Conservation (phyloP, 225 moss, liverwort and hornwort genomes). For the Antitrichia curtipendula region DNA sequence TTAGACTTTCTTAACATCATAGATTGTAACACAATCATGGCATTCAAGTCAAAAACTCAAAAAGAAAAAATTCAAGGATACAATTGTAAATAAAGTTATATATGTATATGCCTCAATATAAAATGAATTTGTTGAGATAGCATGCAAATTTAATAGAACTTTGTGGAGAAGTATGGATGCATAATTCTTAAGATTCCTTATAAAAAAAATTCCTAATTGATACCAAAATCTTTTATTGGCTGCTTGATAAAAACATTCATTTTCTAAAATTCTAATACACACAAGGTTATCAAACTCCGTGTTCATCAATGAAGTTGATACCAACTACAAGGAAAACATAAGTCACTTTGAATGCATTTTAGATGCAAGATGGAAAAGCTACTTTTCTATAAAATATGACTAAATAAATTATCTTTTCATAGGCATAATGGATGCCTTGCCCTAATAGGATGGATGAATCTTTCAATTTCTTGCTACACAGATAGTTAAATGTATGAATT, state of each 20-base stretch:
- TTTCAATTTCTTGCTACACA: not conserved
- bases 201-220: not conserved
- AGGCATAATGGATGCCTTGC: not conserved
- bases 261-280: not conserved
- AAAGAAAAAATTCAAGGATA: not conserved
- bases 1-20: not conserved
- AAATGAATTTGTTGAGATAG: not conserved
- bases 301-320: not conserved
- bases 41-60: rapidly evolving
- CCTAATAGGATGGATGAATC: not conserved
- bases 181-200: not conserved
- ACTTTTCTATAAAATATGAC: no score
- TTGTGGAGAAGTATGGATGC: no score
- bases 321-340: rapidly evolving
- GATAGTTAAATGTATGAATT: no score
- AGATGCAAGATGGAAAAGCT: not conserved
- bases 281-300: not conserved
- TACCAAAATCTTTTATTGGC: no score
- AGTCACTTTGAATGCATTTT: not conserved
- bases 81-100: not conserved
- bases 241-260: no score
- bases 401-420: no score
- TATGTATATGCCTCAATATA: not conserved
- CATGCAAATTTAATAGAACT: not conserved
- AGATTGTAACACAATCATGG: not conserved